Conservation (phyloP, 257 asterid species). For the Salvia miltiorrhiza region DNA sequence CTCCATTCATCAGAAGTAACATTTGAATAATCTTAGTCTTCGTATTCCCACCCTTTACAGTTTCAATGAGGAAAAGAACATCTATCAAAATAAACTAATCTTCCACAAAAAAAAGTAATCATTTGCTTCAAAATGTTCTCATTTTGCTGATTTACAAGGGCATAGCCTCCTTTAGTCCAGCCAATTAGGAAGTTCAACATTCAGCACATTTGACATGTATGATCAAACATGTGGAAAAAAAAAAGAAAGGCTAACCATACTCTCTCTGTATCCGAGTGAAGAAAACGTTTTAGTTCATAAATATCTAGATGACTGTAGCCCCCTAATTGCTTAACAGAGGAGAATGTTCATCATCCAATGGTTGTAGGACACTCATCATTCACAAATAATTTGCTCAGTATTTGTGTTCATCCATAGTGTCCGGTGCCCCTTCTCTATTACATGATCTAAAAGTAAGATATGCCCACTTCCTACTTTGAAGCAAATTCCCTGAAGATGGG, state of each 20-base stretch:
- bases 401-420: slow-evolving; percentile 31
- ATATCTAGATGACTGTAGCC: slow-evolving; percentile 51
- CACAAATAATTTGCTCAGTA: slow-evolving; percentile 34
- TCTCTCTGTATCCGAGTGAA: not conserved
- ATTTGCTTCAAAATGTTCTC: not conserved
- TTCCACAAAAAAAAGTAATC: not conserved
- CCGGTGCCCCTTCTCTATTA: slow-evolving; percentile 14
- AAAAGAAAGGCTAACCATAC: not conserved
- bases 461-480: not conserved
- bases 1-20: not conserved
- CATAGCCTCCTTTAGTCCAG: not conserved
- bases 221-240: not conserved
- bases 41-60: too few relatives aligned
- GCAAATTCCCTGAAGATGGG: not conserved
- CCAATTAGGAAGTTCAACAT: not conserved
- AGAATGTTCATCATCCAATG: slow-evolving; percentile 47
- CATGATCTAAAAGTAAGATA: not conserved
- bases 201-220: not conserved
- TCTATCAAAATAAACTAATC: not conserved
- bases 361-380: slow-evolving; percentile 35
- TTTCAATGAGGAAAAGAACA: not conserved
- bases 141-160: not conserved
- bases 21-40: not conserved
- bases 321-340: slow-evolving; percentile 36
- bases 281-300: slow-evolving; percentile 1